These are phyloP conservation scores for Psilocybe mexicana DNA, from an alignment of 1,284 basidiomycete genomes.

Conservation along the genomic window DNA sequence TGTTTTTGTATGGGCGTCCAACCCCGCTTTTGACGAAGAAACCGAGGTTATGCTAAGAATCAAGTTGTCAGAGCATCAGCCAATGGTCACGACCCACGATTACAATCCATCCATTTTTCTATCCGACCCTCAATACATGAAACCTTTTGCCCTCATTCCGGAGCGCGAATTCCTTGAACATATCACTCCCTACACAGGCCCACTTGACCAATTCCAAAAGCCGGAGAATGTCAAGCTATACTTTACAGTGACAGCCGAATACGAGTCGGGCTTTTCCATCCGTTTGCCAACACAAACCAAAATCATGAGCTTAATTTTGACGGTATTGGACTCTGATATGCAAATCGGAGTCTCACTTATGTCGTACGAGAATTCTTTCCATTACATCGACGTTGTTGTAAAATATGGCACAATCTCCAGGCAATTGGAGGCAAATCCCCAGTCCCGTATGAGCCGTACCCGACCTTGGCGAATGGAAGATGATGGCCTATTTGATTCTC, in stretches of 20 bases:
- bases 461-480: not conserved
- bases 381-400: not conserved
- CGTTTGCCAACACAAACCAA: too few relatives aligned
- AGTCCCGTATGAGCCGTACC: not conserved
- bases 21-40: conserved; percentile 12
- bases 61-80: conserved; percentile 3
- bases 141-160: not conserved
- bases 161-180: conserved; percentile 1
- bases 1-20: conserved; percentile 13
- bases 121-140: not conserved
- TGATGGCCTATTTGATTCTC: not conserved
- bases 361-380: not conserved
- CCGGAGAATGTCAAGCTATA: not conserved
- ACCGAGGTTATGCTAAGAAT: conserved; percentile 6
- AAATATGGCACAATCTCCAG: not conserved
- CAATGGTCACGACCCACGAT: conserved; percentile 1
- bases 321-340: conserved; percentile 2
- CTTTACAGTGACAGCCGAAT: conserved; percentile 1
- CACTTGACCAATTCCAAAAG: not conserved
- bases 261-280: too few relatives aligned
- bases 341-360: not conserved
- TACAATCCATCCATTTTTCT: not conserved
- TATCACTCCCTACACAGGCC: conserved; percentile 6
- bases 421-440: not conserved
- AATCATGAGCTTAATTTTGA: not conserved